These are phyloP conservation scores for Ceratobasidium sp. DNA, from an alignment of 1,284 basidiomycete species.

Conservation along the genomic window DNA sequence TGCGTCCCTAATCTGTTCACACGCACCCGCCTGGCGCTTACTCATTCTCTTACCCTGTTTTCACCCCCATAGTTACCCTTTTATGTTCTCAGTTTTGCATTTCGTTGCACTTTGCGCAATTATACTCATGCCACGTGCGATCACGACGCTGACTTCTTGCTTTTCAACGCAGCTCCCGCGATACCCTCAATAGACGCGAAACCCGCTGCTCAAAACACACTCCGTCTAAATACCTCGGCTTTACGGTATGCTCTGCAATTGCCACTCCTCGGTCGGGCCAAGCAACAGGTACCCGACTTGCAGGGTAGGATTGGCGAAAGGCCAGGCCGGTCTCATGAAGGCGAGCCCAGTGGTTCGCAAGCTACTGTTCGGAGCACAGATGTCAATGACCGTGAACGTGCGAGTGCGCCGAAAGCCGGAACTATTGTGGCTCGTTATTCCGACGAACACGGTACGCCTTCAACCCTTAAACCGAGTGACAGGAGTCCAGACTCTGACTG, in stretches of 20 bases:
- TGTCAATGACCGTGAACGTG: not conserved
- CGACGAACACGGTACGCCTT: slow-evolving; percentile 26
- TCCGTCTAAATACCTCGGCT: slow-evolving; percentile 18
- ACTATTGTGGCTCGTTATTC: slow-evolving; percentile 13
- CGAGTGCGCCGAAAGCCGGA: not conserved
- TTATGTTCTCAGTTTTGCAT: too few species aligned
- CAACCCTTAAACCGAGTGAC: not conserved
- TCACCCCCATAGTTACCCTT: too few species aligned
- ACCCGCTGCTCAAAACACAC: slow-evolving; percentile 23
- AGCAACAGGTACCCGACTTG: not conserved
- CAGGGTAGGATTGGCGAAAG: slow-evolving; percentile 2
- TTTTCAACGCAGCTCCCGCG: not conserved
- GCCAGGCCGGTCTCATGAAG: not conserved
- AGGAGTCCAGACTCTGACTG: slow-evolving; percentile 1
- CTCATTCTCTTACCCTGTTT: not conserved
- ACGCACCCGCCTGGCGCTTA: slow-evolving; percentile 2
- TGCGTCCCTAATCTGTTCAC: not conserved
- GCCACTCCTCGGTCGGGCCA: slow-evolving; percentile 25
- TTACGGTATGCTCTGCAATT: slow-evolving; percentile 33
- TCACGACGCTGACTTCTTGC: not conserved
- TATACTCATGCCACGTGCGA: not conserved
- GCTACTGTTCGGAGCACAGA: not conserved
- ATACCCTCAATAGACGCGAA: not conserved
- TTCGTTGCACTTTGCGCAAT: not conserved
- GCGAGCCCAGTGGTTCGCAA: not conserved